phyloP scores from a whole-genome alignment of 495 filamentous ascomycete genomes.

The Daldinia vernicosa region DNA sequence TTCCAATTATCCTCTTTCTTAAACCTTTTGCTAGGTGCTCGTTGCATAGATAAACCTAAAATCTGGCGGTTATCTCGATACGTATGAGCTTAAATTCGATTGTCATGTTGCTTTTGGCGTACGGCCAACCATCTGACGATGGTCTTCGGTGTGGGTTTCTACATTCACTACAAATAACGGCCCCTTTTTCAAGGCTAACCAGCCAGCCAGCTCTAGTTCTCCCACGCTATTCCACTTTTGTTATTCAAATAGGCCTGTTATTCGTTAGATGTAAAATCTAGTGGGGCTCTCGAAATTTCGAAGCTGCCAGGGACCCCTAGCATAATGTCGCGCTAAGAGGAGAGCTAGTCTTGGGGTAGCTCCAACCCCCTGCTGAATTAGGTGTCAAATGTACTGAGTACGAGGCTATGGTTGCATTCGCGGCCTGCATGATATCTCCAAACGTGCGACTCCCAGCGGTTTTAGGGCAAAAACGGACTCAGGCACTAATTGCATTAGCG shows the following conservation, averaged over 20 bases:
- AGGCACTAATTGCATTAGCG: slow-evolving; percentile 25
- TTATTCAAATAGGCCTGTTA: slow-evolving; percentile 2
- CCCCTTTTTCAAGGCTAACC: slow-evolving; percentile 21
- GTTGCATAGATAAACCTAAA: slow-evolving; percentile 32
- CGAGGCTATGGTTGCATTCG: slow-evolving; percentile 8
- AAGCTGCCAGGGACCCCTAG: slow-evolving; percentile 31
- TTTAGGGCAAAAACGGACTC: neutral
- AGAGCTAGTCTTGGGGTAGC: slow-evolving; percentile 36
- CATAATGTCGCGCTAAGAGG: slow-evolving; percentile 1
- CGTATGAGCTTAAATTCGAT: slow-evolving; percentile 25
- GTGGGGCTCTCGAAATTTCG: slow-evolving; percentile 35
- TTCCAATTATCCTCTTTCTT: slow-evolving; percentile 6
- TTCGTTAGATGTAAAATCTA: slow-evolving; percentile 32
- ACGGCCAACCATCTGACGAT: slow-evolving; percentile 27
- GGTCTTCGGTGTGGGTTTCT: slow-evolving; percentile 31
- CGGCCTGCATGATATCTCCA: slow-evolving; percentile 7
- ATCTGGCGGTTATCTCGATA: slow-evolving; percentile 13
- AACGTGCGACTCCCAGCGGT: slow-evolving; percentile 3
- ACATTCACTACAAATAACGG: slow-evolving; percentile 10
- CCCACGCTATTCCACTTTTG: slow-evolving; percentile 23
- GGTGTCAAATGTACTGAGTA: slow-evolving; percentile 21
- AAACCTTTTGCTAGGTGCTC: slow-evolving; percentile 26
- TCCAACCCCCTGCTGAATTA: slow-evolving; percentile 19
- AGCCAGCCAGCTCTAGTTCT: slow-evolving; percentile 14
- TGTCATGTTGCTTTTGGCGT: slow-evolving; percentile 22